Conservation (phyloP, 1,139 yeast genomes). For the Suhomyces atakaporum region DNA sequence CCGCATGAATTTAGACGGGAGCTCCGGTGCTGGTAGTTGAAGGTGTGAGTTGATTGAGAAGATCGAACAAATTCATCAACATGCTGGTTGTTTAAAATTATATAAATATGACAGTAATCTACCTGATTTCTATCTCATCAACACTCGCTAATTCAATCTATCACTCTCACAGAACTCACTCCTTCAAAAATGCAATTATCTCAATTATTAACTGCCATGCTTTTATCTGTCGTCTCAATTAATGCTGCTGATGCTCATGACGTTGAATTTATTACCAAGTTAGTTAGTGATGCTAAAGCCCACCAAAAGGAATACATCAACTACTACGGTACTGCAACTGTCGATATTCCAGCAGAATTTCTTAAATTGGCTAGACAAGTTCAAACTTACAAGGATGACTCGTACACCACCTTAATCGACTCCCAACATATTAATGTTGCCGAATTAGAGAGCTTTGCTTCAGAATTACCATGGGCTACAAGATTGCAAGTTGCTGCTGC, state of each 20-base stretch:
- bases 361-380: conserved; percentile 30
- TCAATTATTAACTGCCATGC: conserved; percentile 9
- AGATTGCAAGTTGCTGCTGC: conserved; percentile 26
- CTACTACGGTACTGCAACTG: conserved; percentile 26
- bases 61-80: too few relatives aligned
- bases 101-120: conserved; percentile 5
- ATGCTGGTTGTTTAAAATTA: too few relatives aligned
- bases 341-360: conserved; percentile 26
- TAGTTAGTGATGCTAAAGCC: conserved; percentile 29
- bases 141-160: conserved; percentile 4
- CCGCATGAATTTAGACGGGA: background rate
- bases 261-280: conserved; percentile 30
- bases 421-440: conserved; percentile 19
- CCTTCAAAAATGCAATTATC: conserved; percentile 13
- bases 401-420: conserved; percentile 41
- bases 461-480: conserved; percentile 46
- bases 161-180: conserved; percentile 6
- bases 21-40: background rate
- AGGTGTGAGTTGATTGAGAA: background rate
- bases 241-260: conserved; percentile 24
- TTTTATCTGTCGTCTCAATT: conserved; percentile 9
- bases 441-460: conserved; percentile 35
- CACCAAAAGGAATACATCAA: conserved; percentile 25
- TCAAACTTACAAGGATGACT: conserved; percentile 38
- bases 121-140: too few relatives aligned